A percentile compares a stretch with the other conserved stretches of the same genome.
Conservation (phyloP, 2,329 filamentous ascomycete species). For the Mariannaea sp. region DNA sequence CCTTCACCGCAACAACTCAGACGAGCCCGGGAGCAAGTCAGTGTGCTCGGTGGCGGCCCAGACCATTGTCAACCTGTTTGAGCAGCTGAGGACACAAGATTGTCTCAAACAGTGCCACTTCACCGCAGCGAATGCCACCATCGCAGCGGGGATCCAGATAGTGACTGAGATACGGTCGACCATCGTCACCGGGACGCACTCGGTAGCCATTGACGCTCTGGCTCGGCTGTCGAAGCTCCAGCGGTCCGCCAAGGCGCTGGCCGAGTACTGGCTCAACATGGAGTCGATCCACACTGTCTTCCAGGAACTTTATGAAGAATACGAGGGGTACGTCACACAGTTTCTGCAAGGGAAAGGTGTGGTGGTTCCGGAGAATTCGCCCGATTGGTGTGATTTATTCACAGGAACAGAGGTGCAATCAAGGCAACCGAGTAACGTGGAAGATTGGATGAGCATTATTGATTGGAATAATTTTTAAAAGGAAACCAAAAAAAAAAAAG, state of each 20-base stretch:
- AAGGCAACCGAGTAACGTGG: slow-evolving; percentile 22
- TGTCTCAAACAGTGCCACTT: slow-evolving; percentile 33
- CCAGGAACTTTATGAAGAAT: slow-evolving; percentile 29
- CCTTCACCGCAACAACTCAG: slow-evolving; percentile 23
- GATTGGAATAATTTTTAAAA: slow-evolving; percentile 25
- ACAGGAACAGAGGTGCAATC: slow-evolving; percentile 23
- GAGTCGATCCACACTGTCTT: slow-evolving; percentile 34
- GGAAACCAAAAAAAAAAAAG: too few relatives aligned
- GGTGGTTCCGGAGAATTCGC: slow-evolving; percentile 29
- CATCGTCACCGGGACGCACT: slow-evolving; percentile 21
- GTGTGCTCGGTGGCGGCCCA: slow-evolving; percentile 33
- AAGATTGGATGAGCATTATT: slow-evolving; percentile 36
- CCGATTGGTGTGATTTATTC: slow-evolving; percentile 30
- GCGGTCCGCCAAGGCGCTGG: slow-evolving; percentile 22
- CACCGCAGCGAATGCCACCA: slow-evolving; percentile 29
- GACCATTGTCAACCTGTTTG: slow-evolving; percentile 27
- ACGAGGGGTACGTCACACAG: slow-evolving; percentile 27
- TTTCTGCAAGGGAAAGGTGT: slow-evolving; percentile 30
- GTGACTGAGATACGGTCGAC: slow-evolving; percentile 27
- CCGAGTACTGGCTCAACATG: slow-evolving; percentile 31
- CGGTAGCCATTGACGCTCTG: slow-evolving; percentile 28
- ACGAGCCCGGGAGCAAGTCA: slow-evolving; percentile 16
- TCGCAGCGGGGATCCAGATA: slow-evolving; percentile 31
- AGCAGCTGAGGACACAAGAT: slow-evolving; percentile 22
- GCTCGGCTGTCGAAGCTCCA: slow-evolving; percentile 22